Conservation (phyloP, 176 grass and related monocot species). For the Musa beccarii region DNA sequence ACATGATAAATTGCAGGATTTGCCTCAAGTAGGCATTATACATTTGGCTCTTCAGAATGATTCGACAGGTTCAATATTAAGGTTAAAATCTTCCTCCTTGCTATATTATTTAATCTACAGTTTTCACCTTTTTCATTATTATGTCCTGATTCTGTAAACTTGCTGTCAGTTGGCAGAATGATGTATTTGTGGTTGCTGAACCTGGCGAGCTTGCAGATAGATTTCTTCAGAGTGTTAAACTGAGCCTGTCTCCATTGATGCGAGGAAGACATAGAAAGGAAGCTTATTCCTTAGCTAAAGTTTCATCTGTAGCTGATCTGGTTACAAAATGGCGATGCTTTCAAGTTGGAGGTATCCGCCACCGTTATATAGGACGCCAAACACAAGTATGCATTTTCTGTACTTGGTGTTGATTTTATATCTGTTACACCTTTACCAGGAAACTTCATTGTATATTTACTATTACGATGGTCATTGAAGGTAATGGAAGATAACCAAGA, state of each 20-base stretch:
- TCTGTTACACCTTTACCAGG: background rate
- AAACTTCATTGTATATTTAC: constrained; percentile 15
- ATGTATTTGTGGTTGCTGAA: constrained; percentile 98
- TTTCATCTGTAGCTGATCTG: constrained; percentile 66
- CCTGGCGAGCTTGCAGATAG: constrained; percentile 82
- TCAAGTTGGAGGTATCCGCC: constrained; percentile 78
- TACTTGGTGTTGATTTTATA: background rate
- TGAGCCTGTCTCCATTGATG: constrained; percentile 56
- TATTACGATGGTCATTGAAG: constrained; percentile 29
- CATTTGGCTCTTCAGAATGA: constrained; percentile 97
- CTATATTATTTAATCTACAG: background rate
- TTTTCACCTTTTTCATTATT: constrained; percentile 1
- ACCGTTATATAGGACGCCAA: constrained; percentile 94
- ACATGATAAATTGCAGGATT: constrained; percentile 87
- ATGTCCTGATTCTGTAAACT: background rate
- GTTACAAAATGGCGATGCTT: constrained; percentile 83
- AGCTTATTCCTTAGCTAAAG: constrained; percentile 68
- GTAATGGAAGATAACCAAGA: constrained; percentile 99
- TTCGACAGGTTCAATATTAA: constrained; percentile 82
- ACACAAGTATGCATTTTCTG: constrained; percentile 60
- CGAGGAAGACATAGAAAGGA: constrained; percentile 56
- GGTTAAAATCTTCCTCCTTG: constrained; percentile 34
- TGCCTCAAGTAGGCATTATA: constrained; percentile 90
- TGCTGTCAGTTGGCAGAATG: constrained; percentile 91
- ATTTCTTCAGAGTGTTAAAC: constrained; percentile 90